Evolutionary conservation across 352 stramenopile genomes (phyloP), one percentile per base, ranked within the genome.

Genomic region (Globisporangium canariense): DNA sequence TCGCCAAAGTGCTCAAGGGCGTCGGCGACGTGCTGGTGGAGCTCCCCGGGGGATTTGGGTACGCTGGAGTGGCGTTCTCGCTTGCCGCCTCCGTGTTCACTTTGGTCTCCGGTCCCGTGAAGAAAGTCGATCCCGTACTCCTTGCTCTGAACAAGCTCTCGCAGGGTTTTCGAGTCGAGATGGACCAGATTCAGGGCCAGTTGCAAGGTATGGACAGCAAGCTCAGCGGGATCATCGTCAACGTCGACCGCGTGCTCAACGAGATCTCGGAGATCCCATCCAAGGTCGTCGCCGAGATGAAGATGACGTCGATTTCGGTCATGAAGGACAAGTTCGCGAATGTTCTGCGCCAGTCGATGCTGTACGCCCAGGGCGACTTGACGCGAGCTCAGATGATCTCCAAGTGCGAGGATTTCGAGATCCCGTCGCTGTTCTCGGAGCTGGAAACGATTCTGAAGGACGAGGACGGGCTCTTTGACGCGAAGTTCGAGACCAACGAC

Each of bases 321-420:
- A 81, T 81, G 73, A 83, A 83, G 62, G 76, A 83, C 71, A 81
- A 80, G 47, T 81, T 83, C 38, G 62, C 65, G 2, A 64, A 53
- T 32, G 66, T 83, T 0, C 76, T 79, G 38, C 62, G 59, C 20
- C 65, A 70, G 6, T 58, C 76, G 0, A 55, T 70, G 36, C 66
- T 78, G n/a, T 83, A 76, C 55, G 66, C 73, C 0, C 30, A 49
- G 7, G 76, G 76, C 2, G 74, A 74, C 45, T 45, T 83, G 30
- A 75, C 76, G 14, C 61, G 68, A 0, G 59, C 46, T 5, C 76
- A 83, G 52, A 83, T 83, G 73, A 28, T 72, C 16, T 63, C 65
- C n/a, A 83, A 83, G 52, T 83, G 76, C 55, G 73, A 81, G 18
- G 76, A 83, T 49, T 83, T 76, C 51, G 60, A 73, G n/a, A 64